Conservation (phyloP, 2,329 filamentous ascomycete species). For the Penicillium fuscoglaucum region DNA sequence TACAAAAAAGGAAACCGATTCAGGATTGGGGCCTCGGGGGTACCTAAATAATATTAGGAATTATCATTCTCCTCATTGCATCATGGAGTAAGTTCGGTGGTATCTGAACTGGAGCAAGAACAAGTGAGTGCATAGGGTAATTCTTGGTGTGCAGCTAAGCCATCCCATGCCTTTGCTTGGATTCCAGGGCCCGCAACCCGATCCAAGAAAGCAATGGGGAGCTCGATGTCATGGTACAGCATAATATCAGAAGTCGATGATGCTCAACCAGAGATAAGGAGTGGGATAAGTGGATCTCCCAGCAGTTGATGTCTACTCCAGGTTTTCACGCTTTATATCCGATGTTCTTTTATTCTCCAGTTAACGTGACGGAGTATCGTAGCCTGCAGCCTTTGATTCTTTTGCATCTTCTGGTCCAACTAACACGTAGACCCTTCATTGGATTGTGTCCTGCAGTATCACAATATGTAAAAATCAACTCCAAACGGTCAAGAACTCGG, state of each 20-base stretch:
- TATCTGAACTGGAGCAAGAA: no score
- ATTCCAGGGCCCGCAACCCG: slow-evolving; percentile 13
- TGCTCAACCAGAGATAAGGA: neutral
- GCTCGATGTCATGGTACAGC: slow-evolving; percentile 1
- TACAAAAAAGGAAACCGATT: neutral
- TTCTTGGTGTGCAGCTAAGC: neutral
- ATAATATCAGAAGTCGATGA: slow-evolving; percentile 9
- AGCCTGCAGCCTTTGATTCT: neutral
- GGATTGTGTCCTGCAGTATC: neutral
- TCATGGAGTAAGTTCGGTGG: slow-evolving; percentile 19
- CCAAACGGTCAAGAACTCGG: neutral
- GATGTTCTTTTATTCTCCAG: neutral
- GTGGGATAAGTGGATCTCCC: slow-evolving; percentile 1
- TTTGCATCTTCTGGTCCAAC: neutral
- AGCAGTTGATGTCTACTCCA: neutral
- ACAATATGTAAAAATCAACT: neutral
- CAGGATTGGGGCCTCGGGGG: neutral
- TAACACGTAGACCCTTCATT: neutral
- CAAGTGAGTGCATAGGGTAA: no score
- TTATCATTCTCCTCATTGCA: slow-evolving; percentile 17
- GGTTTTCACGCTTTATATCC: neutral
- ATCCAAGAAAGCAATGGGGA: slow-evolving; percentile 1
- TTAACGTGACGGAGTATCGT: neutral
- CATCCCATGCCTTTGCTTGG: slow-evolving; percentile 4
- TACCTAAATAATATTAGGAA: slow-evolving; percentile 14